These are phyloP conservation scores for Rhodomyrtus psidioides DNA, from an alignment of 441 rosid genomes.

Conservation along the genomic window DNA sequence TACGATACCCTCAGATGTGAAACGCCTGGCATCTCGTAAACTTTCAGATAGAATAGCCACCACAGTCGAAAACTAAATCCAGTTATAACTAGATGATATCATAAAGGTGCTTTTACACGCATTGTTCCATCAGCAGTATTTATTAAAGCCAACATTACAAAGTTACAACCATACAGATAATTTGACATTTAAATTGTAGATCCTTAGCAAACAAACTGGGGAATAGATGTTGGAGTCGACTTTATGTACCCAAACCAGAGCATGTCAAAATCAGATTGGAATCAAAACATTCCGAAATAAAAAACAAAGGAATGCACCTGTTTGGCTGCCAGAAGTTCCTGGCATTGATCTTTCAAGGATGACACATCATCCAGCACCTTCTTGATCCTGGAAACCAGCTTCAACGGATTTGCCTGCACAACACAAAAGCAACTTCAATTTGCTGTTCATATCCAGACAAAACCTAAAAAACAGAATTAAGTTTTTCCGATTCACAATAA, in stretches of 20 bases:
- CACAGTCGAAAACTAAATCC: background rate
- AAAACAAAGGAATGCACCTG: slow-evolving; percentile 34
- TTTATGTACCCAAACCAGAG: background rate
- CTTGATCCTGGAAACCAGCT: slow-evolving; percentile 62
- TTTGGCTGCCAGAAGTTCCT: slow-evolving; percentile 73
- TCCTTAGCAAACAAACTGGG: background rate
- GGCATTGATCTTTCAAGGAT: slow-evolving; percentile 60
- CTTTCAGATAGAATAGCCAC: background rate
- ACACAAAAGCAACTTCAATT: background rate
- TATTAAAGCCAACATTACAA: background rate
- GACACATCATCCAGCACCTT: slow-evolving; percentile 62
- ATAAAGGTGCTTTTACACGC: background rate
- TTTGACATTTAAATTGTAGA: background rate
- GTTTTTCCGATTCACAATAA: background rate
- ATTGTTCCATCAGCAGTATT: background rate
- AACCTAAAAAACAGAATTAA: background rate
- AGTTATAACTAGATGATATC: background rate
- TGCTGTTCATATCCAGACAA: background rate
- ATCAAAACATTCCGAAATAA: background rate
- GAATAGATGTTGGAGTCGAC: background rate
- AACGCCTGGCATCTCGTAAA: background rate
- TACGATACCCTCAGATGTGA: background rate
- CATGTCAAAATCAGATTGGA: background rate
- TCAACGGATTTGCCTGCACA: slow-evolving; percentile 72
- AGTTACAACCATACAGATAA: background rate